These are phyloP conservation scores for Cutaneotrichosporon spelunceum DNA, from an alignment of 1,284 basidiomycete species.

Conservation along the genomic window DNA sequence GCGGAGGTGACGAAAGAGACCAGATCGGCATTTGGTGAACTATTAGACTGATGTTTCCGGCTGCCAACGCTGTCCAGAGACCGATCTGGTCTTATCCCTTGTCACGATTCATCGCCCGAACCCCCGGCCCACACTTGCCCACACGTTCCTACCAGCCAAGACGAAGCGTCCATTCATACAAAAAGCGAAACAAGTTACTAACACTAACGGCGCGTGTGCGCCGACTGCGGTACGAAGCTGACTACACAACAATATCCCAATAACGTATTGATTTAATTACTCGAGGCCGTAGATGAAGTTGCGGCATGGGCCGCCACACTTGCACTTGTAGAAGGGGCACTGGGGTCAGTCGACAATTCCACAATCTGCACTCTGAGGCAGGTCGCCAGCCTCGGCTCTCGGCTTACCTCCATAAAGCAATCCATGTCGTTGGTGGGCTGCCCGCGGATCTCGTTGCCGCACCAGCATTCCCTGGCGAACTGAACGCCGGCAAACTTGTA, in stretches of 20 bases:
- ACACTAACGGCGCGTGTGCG: neutral
- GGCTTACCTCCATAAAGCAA: slow-evolving; percentile 15
- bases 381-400: neutral
- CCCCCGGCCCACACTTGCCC: neutral
- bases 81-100: too few species aligned
- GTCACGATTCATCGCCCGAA: neutral
- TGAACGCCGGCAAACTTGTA: slow-evolving; percentile 28
- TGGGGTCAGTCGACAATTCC: neutral
- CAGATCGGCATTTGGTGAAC: too few species aligned
- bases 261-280: neutral
- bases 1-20: too few species aligned
- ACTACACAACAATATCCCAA: neutral
- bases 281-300: slow-evolving; percentile 26
- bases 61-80: too few species aligned
- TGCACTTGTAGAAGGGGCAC: slow-evolving; percentile 21
- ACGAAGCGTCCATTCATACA: slow-evolving; percentile 1
- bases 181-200: neutral
- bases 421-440: slow-evolving; percentile 21
- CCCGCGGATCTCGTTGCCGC: slow-evolving; percentile 28
- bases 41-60: too few species aligned
- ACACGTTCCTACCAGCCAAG: neutral
- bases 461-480: slow-evolving; percentile 32
- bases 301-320: slow-evolving; percentile 30
- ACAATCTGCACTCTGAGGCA: neutral
- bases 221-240: neutral